These are phyloP conservation scores for Arachis monticola DNA, from an alignment of 331 rosid genomes.

Conservation along the genomic window DNA sequence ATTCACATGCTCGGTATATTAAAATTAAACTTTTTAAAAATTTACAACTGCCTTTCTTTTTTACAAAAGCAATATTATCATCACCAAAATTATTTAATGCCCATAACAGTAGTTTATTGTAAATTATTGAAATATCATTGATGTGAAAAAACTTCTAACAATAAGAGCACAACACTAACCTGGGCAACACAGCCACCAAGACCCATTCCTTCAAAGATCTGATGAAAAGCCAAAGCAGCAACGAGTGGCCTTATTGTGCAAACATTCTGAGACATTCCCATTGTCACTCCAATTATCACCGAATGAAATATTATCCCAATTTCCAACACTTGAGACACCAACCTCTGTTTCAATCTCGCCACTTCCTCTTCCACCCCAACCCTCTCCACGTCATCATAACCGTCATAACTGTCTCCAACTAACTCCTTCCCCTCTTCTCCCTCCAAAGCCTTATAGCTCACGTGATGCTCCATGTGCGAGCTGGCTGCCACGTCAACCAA, in stretches of 20 bases:
- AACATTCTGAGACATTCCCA: slow-evolving; percentile 97
- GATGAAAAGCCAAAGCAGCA: slow-evolving; percentile 91
- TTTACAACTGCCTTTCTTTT: too few species aligned
- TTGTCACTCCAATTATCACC: slow-evolving; percentile 82
- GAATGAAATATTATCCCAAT: slow-evolving; percentile 97
- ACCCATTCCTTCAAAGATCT: slow-evolving; percentile 95
- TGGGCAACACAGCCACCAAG: slow-evolving; percentile 98
- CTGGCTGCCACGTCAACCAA: slow-evolving; percentile 79
- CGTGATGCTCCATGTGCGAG: slow-evolving; percentile 68
- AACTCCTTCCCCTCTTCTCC: slow-evolving; percentile 42
- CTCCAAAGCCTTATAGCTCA: slow-evolving; percentile 49
- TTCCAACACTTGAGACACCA: slow-evolving; percentile 86
- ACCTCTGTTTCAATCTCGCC: slow-evolving; percentile 68
- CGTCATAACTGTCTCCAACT: background rate
- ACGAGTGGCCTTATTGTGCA: slow-evolving; percentile 90
- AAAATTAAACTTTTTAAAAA: too few species aligned
- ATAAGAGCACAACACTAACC: slow-evolving; percentile 43
- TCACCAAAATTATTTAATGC: too few species aligned
- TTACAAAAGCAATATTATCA: too few species aligned
- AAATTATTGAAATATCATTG: too few species aligned
- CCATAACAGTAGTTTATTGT: too few species aligned
- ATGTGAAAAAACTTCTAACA: too few species aligned
- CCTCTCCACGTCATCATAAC: slow-evolving; percentile 8
- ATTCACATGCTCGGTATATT: too few species aligned
- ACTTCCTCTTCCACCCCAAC: slow-evolving; percentile 41